Evolutionary conservation across 257 asterid species (phyloP), one percentile per base, ranked within the genome.

Genomic region (Prunella vulgaris): DNA sequence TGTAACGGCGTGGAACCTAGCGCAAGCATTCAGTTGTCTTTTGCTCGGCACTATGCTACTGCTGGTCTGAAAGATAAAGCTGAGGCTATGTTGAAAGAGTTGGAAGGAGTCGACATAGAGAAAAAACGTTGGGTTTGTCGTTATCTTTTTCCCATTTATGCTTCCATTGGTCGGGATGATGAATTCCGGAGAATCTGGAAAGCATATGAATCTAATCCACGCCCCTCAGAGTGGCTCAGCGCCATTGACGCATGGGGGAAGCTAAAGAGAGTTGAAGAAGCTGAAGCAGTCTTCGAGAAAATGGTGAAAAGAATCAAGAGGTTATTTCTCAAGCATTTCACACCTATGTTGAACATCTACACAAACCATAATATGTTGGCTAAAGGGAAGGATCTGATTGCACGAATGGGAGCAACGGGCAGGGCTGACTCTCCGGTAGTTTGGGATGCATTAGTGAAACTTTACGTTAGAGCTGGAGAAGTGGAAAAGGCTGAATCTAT

Each of bases 401-500:
- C 65, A 65, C 82, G 71, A 66, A 86, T 90, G 96, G 77, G 76
- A 14, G 88, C 80, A 15, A 73, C 68, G 18, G 84, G 84, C 9
- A 54, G 81, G 78, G 15, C 0, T 14, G 54, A 32, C 28, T 7
- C 3, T 77, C 7, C 88, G 83, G 54, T 81, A 84, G 0, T 6
- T 60, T 90, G 93, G 95, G 92, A 90, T 67, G 89, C 97, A 14
- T 69, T 90, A 2, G 85, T 88, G 77, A 88, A 69, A 78, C 94
- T 93, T 12, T 86, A 87, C 65, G 72, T 80, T 30, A 83, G 80
- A 30, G 84, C 84, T 5, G 97, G 98, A 22, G 96, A 87, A 78
- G 82, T 90, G 56, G 95, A 80, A 67, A 84, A 80, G 20, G 98
- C 97, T 0, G 90, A 83, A 60, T 65, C 89, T 1, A 74, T 88